A percentile compares a stretch with the other conserved stretches of the same genome.
Evolutionary conservation across 179 eudicot genomes (phyloP).

Genomic region (Silene vulgaris): DNA sequence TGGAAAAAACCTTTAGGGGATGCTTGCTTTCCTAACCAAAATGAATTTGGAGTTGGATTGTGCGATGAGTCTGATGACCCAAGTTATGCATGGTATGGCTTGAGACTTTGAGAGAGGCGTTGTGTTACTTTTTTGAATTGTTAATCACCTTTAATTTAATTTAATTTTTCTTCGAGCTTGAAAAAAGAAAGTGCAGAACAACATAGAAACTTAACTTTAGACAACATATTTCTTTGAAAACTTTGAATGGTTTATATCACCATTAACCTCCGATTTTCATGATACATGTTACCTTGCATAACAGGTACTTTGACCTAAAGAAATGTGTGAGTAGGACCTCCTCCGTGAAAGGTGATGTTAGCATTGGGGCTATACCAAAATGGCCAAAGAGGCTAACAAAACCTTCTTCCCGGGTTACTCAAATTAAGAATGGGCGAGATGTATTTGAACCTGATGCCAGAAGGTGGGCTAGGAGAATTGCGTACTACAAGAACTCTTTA

Average conservation of each 20-base stretch:
- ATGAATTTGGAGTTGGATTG: constrained; percentile 61
- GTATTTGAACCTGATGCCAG: constrained; percentile 74
- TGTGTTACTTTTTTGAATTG: not conserved
- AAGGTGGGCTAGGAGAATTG: constrained; percentile 69
- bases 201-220: not conserved
- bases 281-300: constrained; percentile 13
- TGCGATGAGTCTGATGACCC: constrained; percentile 79
- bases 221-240: not conserved
- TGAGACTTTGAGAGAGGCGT: not conserved
- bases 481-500: constrained; percentile 65
- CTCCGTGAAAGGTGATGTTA: constrained; percentile 46
- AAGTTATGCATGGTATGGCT: constrained; percentile 66
- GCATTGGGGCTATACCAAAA: constrained; percentile 66
- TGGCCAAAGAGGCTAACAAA: constrained; percentile 79
- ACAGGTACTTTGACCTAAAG: constrained; percentile 74
- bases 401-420: constrained; percentile 61
- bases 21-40: constrained; percentile 70
- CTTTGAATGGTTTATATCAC: not conserved
- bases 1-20: constrained; percentile 87
- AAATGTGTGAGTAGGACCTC: constrained; percentile 77
- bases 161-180: not conserved
- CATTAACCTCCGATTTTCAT: not conserved
- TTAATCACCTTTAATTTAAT: not conserved
- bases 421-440: constrained; percentile 57
- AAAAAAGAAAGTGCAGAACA: not conserved